Evolutionary conservation across 768 basidiomycete species (phyloP).

Genomic region (Asterophora parasitica): DNA sequence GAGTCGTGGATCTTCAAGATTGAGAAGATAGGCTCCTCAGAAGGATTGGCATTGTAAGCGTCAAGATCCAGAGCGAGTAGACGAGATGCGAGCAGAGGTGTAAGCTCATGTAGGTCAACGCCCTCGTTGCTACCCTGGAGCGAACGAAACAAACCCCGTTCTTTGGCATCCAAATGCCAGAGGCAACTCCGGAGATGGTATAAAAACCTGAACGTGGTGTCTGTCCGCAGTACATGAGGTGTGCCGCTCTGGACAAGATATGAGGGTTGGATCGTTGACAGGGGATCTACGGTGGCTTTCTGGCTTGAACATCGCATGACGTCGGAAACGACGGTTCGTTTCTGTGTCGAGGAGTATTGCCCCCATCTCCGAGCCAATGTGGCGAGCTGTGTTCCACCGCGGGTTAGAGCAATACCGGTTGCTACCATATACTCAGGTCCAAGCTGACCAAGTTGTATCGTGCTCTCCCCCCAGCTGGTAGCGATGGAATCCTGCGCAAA

Average conservation of each 20-base stretch:
- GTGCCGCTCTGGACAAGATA: conserved; percentile 74
- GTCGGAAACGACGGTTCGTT: conserved; percentile 37
- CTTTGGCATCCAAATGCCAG: conserved; percentile 32
- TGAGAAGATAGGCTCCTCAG: conserved; percentile 28
- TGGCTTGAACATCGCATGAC: conserved; percentile 50
- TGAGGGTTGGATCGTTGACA: conserved; percentile 81
- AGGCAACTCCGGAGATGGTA: conserved; percentile 72
- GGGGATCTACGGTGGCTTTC: conserved; percentile 58
- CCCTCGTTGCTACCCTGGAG: conserved; percentile 2
- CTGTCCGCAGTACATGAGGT: conserved; percentile 62
- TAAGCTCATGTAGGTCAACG: conserved; percentile 26
- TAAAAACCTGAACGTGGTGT: conserved; percentile 69
- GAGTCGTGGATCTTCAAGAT: conserved; percentile 11
- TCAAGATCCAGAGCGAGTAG: conserved; percentile 42
- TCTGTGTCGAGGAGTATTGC: conserved; percentile 24
- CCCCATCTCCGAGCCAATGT: conserved; percentile 25
- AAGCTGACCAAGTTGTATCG: conserved; percentile 31
- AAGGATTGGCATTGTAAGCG: conserved; percentile 24
- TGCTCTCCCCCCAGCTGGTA: conserved; percentile 17
- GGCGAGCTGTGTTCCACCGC: conserved; percentile 21
- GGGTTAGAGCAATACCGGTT: conserved; percentile 25
- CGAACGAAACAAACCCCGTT: conserved; percentile 18
- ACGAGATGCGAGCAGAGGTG: conserved; percentile 33
- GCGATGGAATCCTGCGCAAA: conserved; percentile 8
- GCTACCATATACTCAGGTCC: conserved; percentile 39